phyloP scores from a whole-genome alignment of 2,329 filamentous ascomycete species.

The Sporothrix euskadiensis region DNA sequence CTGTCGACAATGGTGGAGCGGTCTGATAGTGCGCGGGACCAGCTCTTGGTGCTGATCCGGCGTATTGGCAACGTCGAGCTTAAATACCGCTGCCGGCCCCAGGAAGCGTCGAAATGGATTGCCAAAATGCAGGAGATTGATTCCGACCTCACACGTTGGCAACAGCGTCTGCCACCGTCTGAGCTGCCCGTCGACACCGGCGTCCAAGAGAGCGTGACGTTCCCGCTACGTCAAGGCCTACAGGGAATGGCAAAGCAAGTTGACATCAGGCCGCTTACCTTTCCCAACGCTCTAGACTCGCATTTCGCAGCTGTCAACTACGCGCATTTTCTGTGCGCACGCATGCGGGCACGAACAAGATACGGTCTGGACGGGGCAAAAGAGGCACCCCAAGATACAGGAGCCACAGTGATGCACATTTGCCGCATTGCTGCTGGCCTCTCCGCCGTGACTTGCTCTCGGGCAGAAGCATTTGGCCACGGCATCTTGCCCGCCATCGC shows the following conservation, averaged over 20 bases:
- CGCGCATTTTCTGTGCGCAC: neutral
- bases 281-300: neutral
- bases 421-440: neutral
- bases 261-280: neutral
- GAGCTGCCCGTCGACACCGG: neutral
- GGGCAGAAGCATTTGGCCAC: neutral
- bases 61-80: neutral
- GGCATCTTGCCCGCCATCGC: neutral
- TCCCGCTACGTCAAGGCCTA: neutral
- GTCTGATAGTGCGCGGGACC: neutral
- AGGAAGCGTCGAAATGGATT: neutral
- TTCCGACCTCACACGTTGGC: neutral
- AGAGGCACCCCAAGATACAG: neutral
- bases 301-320: neutral
- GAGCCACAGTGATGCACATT: neutral
- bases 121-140: neutral
- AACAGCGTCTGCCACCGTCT: neutral
- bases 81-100: neutral
- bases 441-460: neutral
- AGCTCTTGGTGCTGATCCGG: neutral
- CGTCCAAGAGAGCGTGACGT: neutral
- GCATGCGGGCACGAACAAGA: neutral
- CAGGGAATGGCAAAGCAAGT: neutral
- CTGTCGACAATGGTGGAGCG: neutral
- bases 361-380: neutral